Percentiles rank a stretch among this genome's conserved stretches.
phyloP scores from a whole-genome alignment of 1,139 yeast species.

The Williopsis jadinii region DNA sequence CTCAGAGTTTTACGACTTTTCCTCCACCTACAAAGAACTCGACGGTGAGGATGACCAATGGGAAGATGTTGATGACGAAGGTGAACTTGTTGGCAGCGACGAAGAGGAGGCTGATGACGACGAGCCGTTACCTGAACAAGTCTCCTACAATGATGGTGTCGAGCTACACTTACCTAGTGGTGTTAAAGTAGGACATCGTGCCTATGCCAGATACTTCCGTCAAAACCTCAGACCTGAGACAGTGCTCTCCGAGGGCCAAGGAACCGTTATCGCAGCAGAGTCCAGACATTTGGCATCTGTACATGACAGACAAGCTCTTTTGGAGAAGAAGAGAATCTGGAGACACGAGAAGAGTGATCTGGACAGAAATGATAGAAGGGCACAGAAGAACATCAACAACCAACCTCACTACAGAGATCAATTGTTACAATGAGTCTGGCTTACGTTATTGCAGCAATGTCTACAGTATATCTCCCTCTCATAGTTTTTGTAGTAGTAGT shows the following conservation, averaged over 20 bases:
- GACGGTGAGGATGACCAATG: conserved; percentile 15
- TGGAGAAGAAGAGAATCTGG: conserved; percentile 74
- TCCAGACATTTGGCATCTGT: conserved; percentile 60
- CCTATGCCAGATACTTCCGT: conserved; percentile 78
- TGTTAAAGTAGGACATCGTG: conserved; percentile 81
- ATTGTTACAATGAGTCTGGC: conserved; percentile 54
- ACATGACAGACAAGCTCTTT: conserved; percentile 45
- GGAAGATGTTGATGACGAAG: conserved; percentile 37
- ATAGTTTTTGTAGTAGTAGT: too few species aligned
- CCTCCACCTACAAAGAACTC: conserved; percentile 41
- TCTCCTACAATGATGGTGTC: conserved; percentile 55
- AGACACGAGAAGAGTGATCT: conserved; percentile 56
- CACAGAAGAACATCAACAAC: conserved; percentile 74
- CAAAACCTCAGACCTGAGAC: conserved; percentile 76
- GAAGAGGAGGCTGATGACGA: conserved; percentile 39
- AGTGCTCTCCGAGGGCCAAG: conserved; percentile 79
- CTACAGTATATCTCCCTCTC: too few species aligned
- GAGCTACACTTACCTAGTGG: conserved; percentile 87
- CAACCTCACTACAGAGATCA: conserved; percentile 92
- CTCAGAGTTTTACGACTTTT: conserved; percentile 86
- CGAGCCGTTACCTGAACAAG: conserved; percentile 30
- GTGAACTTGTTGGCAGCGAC: conserved; percentile 26
- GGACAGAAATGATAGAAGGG: conserved; percentile 69
- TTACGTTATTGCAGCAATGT: too few species aligned
- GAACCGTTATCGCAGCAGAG: conserved; percentile 91